A percentile compares a stretch with the other conserved stretches of the same genome.
Evolutionary conservation across 768 basidiomycete genomes (phyloP).

Genomic region (Rhizopogon vesiculosus): DNA sequence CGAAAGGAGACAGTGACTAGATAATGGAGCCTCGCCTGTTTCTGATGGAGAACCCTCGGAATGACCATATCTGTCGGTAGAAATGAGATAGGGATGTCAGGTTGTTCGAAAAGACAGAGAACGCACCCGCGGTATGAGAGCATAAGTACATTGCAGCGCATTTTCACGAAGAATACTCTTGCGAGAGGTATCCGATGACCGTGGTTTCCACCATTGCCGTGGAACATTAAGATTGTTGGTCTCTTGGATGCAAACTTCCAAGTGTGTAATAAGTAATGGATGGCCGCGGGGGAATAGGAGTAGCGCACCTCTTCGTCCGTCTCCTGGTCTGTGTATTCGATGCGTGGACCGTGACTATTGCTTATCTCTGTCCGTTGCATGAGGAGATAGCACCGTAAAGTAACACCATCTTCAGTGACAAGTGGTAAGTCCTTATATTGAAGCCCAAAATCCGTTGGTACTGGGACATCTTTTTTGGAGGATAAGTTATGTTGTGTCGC

Average conservation of each 20-base stretch:
- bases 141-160: constrained; percentile 94
- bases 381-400: constrained; percentile 75
- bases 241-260: constrained; percentile 42
- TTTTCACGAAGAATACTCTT: constrained; percentile 70
- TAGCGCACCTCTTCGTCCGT: constrained; percentile 57
- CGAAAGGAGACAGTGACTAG: neutral
- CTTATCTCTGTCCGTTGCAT: constrained; percentile 51
- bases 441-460: constrained; percentile 64
- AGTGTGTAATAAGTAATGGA: neutral
- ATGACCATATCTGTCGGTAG: constrained; percentile 64
- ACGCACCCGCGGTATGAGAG: constrained; percentile 87
- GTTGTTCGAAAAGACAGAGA: neutral
- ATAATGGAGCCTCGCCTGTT: constrained; percentile 45
- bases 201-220: constrained; percentile 83
- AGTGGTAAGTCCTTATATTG: constrained; percentile 74
- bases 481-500: neutral
- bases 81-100: neutral
- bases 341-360: constrained; percentile 24
- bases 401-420: constrained; percentile 65
- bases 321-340: constrained; percentile 33
- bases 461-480: constrained; percentile 54
- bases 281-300: neutral
- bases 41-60: constrained; percentile 88
- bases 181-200: constrained; percentile 92
- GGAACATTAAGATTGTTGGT: constrained; percentile 91